phyloP scores from a whole-genome alignment of 2,329 filamentous ascomycete species.

The Fusarium mundagurra region DNA sequence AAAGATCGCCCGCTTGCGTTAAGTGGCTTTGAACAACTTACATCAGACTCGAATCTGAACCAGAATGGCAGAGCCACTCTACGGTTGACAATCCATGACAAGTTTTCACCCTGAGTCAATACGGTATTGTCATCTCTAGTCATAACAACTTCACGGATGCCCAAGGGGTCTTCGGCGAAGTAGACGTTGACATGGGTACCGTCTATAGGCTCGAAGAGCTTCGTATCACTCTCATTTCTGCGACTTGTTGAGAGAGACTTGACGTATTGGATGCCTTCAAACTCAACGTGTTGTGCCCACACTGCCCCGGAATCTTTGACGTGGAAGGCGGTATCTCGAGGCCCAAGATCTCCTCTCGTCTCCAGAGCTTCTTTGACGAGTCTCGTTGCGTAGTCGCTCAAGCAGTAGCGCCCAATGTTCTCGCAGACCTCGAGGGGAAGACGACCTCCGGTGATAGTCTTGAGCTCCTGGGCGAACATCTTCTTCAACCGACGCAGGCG shows the following conservation, averaged over 20 bases:
- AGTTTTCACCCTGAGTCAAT: not conserved
- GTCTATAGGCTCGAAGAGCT: accelerated
- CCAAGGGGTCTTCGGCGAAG: accelerated
- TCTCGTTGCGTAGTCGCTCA: not conserved
- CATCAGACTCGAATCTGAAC: accelerated
- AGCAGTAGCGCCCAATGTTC: not conserved
- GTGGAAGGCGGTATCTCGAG: not conserved
- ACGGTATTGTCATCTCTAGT: accelerated
- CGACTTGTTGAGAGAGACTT: not conserved
- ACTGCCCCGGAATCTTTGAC: no score
- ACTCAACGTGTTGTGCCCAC: not conserved
- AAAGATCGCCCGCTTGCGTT: no score
- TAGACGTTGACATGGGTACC: not conserved
- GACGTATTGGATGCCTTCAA: not conserved
- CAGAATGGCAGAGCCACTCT: accelerated
- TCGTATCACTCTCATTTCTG: not conserved
- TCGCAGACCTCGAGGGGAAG: not conserved
- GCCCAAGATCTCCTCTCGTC: accelerated
- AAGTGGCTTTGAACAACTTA: no score
- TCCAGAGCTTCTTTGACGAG: not conserved
- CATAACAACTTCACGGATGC: not conserved
- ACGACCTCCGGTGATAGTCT: not conserved
- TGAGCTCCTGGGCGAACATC: accelerated
- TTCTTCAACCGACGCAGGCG: not conserved
- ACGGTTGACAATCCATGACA: not conserved